Conservation (phyloP, 164 flowering plant species). For the Paratinospora sagittata region DNA sequence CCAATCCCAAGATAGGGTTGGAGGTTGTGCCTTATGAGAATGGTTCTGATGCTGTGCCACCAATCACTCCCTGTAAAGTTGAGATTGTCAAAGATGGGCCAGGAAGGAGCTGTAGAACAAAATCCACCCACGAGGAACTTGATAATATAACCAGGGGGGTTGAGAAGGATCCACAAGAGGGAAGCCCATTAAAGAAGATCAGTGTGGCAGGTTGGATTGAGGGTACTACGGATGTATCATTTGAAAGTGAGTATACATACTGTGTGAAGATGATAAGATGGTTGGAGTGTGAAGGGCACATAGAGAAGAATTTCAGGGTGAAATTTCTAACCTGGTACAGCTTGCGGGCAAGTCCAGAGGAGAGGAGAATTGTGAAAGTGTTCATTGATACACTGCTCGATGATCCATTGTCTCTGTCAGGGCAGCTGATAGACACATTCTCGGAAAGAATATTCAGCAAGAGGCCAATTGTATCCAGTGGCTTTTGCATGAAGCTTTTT, state of each 20-base stretch:
- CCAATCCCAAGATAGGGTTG: constrained; percentile 25
- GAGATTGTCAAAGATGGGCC: constrained; percentile 44
- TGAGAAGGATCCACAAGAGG: constrained; percentile 25
- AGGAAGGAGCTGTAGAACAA: constrained; percentile 33
- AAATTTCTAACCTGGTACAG: constrained; percentile 95
- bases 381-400: constrained; percentile 62
- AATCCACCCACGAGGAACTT: constrained; percentile 27
- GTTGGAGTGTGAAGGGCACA: constrained; percentile 77
- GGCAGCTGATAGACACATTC: constrained; percentile 79
- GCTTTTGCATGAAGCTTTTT: constrained; percentile 84
- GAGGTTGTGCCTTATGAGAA: constrained; percentile 38
- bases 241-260: constrained; percentile 60
- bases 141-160: constrained; percentile 30
- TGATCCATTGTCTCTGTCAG: constrained; percentile 85
- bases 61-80: constrained; percentile 65
- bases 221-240: constrained; percentile 22
- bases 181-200: constrained; percentile 32
- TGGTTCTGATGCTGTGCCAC: constrained; percentile 45
- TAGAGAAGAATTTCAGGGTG: constrained; percentile 66
- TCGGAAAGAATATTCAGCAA: constrained; percentile 55
- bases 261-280: constrained; percentile 71
- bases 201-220: constrained; percentile 24
- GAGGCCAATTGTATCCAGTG: constrained; percentile 40
- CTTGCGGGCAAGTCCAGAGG: constrained; percentile 66
- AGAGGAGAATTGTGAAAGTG: constrained; percentile 66